These are phyloP conservation scores for Cladophialophora carrionii DNA, from an alignment of 2,329 filamentous ascomycete genomes.

Conservation along the genomic window DNA sequence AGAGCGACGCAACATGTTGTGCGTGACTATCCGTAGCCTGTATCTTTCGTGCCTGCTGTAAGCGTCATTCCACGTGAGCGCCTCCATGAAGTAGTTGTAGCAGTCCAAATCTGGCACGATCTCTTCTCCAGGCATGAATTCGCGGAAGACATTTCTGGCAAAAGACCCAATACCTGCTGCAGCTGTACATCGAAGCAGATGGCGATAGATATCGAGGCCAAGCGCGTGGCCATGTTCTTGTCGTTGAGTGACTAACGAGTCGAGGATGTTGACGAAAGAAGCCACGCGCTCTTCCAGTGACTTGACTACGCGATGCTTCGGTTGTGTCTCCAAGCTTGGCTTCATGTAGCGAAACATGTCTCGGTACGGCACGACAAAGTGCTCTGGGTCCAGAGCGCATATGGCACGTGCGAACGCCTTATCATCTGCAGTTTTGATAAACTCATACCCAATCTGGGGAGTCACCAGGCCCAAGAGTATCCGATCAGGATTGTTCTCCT, in stretches of 20 bases:
- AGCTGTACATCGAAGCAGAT: constrained; percentile 57
- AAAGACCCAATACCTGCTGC: constrained; percentile 51
- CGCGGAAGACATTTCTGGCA: constrained; percentile 54
- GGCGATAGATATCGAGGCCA: constrained; percentile 55
- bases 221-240: constrained; percentile 45
- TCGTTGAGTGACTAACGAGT: constrained; percentile 46
- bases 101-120: constrained; percentile 54
- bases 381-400: constrained; percentile 62
- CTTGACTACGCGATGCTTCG: constrained; percentile 46
- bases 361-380: constrained; percentile 54
- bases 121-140: constrained; percentile 45
- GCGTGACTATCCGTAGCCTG: constrained; percentile 43
- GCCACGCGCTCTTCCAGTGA: constrained; percentile 46
- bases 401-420: constrained; percentile 51
- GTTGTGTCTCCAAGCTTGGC: constrained; percentile 43
- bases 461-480: constrained; percentile 46
- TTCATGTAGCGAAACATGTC: constrained; percentile 57
- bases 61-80: constrained; percentile 52
- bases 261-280: constrained; percentile 47
- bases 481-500: constrained; percentile 47
- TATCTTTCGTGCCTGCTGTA: constrained; percentile 49
- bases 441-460: constrained; percentile 39
- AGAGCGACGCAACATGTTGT: constrained; percentile 37
- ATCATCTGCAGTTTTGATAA: constrained; percentile 32
- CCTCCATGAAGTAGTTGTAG: constrained; percentile 60